phyloP scores from a whole-genome alignment of 2,329 filamentous ascomycete genomes.

The Penicillium vulpinum region DNA sequence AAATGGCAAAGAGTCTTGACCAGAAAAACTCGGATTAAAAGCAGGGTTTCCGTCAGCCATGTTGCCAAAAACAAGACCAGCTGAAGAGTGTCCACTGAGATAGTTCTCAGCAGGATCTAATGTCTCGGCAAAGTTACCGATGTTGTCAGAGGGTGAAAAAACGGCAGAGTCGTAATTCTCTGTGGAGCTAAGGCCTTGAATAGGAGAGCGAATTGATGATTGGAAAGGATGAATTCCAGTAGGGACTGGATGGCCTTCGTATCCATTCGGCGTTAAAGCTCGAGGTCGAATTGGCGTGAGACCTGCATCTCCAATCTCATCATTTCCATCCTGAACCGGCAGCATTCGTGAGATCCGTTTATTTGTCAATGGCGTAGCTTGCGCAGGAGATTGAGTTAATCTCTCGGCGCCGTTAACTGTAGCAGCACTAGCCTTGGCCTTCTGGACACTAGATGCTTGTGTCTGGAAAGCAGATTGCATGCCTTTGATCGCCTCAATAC shows the following conservation, averaged over 20 bases:
- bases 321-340: neutral
- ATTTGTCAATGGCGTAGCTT: neutral
- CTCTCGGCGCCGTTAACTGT: neutral
- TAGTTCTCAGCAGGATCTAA: neutral
- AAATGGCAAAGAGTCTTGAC: constrained; percentile 19
- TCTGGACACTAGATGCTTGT: neutral
- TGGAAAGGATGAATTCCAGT: neutral
- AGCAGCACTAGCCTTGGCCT: neutral
- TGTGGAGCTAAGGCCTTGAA: neutral
- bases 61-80: constrained; percentile 24
- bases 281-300: neutral
- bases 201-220: neutral
- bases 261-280: neutral
- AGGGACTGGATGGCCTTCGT: neutral
- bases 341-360: neutral
- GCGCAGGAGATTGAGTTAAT: neutral
- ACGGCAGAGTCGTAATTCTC: constrained; percentile 1
- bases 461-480: constrained; percentile 31
- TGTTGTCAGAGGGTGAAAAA: neutral
- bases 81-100: constrained; percentile 14
- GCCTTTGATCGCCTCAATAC: constrained; percentile 40
- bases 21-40: constrained; percentile 10
- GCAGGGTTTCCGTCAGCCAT: constrained; percentile 12
- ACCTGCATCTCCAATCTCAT: neutral
- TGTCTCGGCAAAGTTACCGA: neutral